Evolutionary conservation across 2,329 filamentous ascomycete genomes (phyloP).

Genomic region (Capronia americana): DNA sequence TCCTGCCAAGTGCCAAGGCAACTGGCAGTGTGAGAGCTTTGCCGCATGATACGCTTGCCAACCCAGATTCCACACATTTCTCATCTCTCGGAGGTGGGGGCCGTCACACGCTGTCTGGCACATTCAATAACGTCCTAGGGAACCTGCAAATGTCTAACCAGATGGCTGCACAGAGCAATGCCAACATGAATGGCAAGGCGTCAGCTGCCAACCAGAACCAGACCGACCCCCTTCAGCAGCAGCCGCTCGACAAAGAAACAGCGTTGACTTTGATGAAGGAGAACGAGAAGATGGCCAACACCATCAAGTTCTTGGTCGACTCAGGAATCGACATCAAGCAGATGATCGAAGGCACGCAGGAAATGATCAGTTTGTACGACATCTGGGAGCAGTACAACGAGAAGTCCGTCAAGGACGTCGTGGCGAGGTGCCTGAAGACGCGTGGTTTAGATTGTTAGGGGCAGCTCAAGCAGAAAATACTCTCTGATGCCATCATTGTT

Average conservation of each 20-base stretch:
- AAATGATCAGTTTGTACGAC: conserved; percentile 88
- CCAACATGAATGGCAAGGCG: conserved; percentile 26
- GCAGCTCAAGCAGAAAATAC: neutral
- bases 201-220: neutral
- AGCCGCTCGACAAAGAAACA: conserved; percentile 26
- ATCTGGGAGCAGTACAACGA: conserved; percentile 71
- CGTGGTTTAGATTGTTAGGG: conserved; percentile 63
- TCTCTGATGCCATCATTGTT: conserved; percentile 1
- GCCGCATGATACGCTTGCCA: conserved; percentile 30
- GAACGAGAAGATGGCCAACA: conserved; percentile 67
- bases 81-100: conserved; percentile 35
- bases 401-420: conserved; percentile 68
- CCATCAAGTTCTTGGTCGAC: conserved; percentile 83
- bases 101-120: conserved; percentile 41
- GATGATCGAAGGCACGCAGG: conserved; percentile 87
- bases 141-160: conserved; percentile 33
- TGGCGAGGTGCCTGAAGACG: conserved; percentile 67
- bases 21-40: conserved; percentile 48
- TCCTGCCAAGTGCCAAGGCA: conserved; percentile 68
- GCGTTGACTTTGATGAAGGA: conserved; percentile 38
- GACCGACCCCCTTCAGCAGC: conserved; percentile 23
- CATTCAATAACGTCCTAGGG: conserved; percentile 42
- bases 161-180: conserved; percentile 19
- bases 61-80: conserved; percentile 34
- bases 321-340: conserved; percentile 83